Evolutionary conservation across 192 early-diverging fungal species (phyloP).

Genomic region (Entomortierella parvispora): DNA sequence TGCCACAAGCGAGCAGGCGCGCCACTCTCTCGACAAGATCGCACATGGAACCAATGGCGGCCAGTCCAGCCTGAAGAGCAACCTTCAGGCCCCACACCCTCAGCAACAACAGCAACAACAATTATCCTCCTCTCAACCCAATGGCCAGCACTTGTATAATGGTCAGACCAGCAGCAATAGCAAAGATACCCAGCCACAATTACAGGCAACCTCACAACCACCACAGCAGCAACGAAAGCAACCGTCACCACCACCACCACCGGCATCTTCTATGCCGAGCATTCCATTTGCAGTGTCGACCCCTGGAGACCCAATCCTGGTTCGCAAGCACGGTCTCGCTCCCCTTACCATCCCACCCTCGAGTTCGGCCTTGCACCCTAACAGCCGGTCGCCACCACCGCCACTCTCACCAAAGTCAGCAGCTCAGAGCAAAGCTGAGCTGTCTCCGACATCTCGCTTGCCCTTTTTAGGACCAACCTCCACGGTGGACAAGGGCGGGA

Average conservation of each 20-base stretch:
- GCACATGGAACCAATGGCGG: conserved; percentile 35
- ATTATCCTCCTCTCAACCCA: not conserved
- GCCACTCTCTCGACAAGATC: conserved; percentile 10
- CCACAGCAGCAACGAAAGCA: not conserved
- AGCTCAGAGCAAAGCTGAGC: conserved; percentile 14
- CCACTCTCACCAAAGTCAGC: conserved; percentile 17
- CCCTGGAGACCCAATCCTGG: conserved; percentile 46
- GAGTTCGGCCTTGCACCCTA: not conserved
- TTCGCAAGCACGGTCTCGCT: conserved; percentile 28
- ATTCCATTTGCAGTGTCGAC: conserved; percentile 45
- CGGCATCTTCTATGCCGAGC: conserved; percentile 19
- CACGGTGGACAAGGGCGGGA: conserved; percentile 8
- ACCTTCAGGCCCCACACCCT: not conserved
- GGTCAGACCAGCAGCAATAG: not conserved
- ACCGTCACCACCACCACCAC: not conserved
- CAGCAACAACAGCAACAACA: conserved; percentile 7
- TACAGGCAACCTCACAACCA: conserved; percentile 15
- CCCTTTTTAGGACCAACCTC: conserved; percentile 22
- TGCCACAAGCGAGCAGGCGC: conserved; percentile 2
- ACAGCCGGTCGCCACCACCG: conserved; percentile 8
- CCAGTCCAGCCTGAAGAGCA: not conserved
- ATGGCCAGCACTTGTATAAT: not conserved
- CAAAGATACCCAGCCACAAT: conserved; percentile 4
- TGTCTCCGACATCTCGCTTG: conserved; percentile 32
- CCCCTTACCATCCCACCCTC: conserved; percentile 17